A percentile compares a stretch with the other conserved stretches of the same genome.
These are phyloP conservation scores for Chloris gayana DNA, from an alignment of 176 grass and related monocot species.

Conservation along the genomic window DNA sequence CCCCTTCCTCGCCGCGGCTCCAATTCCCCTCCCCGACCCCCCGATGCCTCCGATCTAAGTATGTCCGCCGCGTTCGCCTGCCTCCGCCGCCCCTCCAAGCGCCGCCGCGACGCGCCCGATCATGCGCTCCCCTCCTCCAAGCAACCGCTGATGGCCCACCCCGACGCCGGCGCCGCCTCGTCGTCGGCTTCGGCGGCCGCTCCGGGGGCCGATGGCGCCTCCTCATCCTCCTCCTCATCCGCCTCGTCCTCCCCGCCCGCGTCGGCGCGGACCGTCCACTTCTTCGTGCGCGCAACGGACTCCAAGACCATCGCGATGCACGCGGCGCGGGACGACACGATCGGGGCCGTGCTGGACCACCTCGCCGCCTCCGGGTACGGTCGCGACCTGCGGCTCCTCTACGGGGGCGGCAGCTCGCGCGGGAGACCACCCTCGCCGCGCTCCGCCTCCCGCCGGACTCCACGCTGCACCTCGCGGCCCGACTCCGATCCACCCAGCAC, in stretches of 20 bases:
- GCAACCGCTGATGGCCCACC: slow-evolving; percentile 29
- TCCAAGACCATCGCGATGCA: slow-evolving; percentile 80
- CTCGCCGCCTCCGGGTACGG: slow-evolving; percentile 45
- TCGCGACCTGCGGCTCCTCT: slow-evolving; percentile 69
- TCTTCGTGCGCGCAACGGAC: slow-evolving; percentile 81
- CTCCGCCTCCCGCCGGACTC: slow-evolving; percentile 61
- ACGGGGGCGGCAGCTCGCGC: slow-evolving; percentile 71
- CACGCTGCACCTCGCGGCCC: slow-evolving; percentile 60
- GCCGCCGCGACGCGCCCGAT: slow-evolving; percentile 59
- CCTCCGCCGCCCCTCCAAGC: slow-evolving; percentile 64
- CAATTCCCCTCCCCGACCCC: slow-evolving; percentile 30
- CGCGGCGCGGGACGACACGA: slow-evolving; percentile 54
- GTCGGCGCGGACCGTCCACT: slow-evolving; percentile 49
- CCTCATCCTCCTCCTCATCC: not conserved
- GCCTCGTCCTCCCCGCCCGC: not conserved
- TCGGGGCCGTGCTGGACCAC: slow-evolving; percentile 47
- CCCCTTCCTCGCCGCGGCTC: not conserved
- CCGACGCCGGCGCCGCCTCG: slow-evolving; percentile 3
- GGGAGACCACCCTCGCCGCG: slow-evolving; percentile 57
- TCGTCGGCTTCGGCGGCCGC: not conserved
- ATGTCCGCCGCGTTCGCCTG: slow-evolving; percentile 46
- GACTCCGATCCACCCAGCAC: slow-evolving; percentile 77
- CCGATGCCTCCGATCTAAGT: slow-evolving; percentile 64
- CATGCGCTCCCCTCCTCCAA: slow-evolving; percentile 43
- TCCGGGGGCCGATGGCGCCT: not conserved